Evolutionary conservation across 192 early-diverging fungal genomes (phyloP), one percentile per base, ranked within the genome.

Genomic region (Dissophora globulifera): DNA sequence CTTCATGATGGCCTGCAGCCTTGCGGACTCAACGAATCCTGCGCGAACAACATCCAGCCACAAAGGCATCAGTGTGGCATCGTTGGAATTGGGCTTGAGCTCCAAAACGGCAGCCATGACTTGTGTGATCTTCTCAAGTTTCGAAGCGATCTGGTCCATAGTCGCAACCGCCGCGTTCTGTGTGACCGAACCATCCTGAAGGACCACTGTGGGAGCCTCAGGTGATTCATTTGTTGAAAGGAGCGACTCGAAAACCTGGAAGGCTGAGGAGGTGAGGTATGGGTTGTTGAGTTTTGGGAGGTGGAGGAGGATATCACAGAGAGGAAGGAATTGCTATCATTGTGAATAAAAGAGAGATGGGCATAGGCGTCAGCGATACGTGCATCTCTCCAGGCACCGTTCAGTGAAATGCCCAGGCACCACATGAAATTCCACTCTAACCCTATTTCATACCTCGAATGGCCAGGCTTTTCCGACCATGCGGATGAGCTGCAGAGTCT

Each of bases 41-140:
- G 87, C 88, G 30, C 85, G 82, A 13, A 96, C 85, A 45, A 96
- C 88, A 50, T 88, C 85, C 47, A 96, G 82, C 95, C 95, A 96
- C 16, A 92, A 70, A 45, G 94, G 93, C 66, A 89, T 87, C 50
- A 94, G 78, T 49, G 85, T 82, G n/a, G 87, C 85, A 69, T 98
- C 96, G 71, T 91, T 91, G 41, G 85, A 82, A 74, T 91, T 91
- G 47, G 96, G 96, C 66, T 91, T 92, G 23, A 98, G 85, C 41
- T 91, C 91, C n/a, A 86, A 81, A 7, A 92, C 81, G 10, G 87
- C 83, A 56, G 72, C 63, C 74, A 82, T 61, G 76, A 82, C 67
- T 71, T 69, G 66, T 66, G 80, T 78, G 74, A 85, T 78, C 83
- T 85, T 78, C 79, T 80, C 45, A 66, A 84, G 63, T 72, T 85